These are phyloP conservation scores for Leonotis leonurus DNA, from an alignment of 257 asterid genomes.

Conservation along the genomic window DNA sequence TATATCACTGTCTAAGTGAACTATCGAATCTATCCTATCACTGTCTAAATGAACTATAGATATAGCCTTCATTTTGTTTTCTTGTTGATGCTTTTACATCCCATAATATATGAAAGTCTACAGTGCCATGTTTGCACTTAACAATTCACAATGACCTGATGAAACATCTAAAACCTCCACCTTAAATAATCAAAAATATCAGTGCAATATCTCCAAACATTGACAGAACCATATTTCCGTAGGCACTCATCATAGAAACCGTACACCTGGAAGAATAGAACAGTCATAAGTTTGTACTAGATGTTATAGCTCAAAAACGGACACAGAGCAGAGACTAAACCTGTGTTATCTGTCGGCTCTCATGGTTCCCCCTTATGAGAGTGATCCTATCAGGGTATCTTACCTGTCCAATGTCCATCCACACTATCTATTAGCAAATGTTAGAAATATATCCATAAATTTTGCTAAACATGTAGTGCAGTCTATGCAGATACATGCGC, in stretches of 20 bases:
- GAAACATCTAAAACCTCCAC: slow-evolving; percentile 32
- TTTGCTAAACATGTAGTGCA: background rate
- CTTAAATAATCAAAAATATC: slow-evolving; percentile 88
- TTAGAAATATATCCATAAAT: background rate
- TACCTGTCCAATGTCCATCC: slow-evolving; percentile 41
- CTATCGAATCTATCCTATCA: no score
- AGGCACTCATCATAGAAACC: slow-evolving; percentile 97
- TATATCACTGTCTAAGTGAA: background rate
- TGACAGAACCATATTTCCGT: slow-evolving; percentile 84
- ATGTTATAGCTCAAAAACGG: slow-evolving; percentile 10
- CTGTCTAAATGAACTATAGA: background rate
- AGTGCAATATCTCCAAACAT: slow-evolving; percentile 99
- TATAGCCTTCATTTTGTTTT: background rate
- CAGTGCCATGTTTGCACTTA: background rate
- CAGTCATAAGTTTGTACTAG: slow-evolving; percentile 2
- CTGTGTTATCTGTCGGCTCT: slow-evolving; percentile 98
- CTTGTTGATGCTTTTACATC: background rate
- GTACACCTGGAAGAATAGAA: slow-evolving; percentile 57
- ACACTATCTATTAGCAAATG: slow-evolving; percentile 16
- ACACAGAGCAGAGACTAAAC: slow-evolving; percentile 34
- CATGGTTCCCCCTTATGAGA: slow-evolving; percentile 93
- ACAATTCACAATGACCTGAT: slow-evolving; percentile 6
- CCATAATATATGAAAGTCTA: slow-evolving; percentile 4
- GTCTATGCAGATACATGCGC: no score
- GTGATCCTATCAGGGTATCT: slow-evolving; percentile 95